Percentiles rank a stretch among this genome's conserved stretches.
Evolutionary conservation across 108 stramenopile genomes (phyloP).

Genomic region (Pseudonitzschia delicatissima): DNA sequence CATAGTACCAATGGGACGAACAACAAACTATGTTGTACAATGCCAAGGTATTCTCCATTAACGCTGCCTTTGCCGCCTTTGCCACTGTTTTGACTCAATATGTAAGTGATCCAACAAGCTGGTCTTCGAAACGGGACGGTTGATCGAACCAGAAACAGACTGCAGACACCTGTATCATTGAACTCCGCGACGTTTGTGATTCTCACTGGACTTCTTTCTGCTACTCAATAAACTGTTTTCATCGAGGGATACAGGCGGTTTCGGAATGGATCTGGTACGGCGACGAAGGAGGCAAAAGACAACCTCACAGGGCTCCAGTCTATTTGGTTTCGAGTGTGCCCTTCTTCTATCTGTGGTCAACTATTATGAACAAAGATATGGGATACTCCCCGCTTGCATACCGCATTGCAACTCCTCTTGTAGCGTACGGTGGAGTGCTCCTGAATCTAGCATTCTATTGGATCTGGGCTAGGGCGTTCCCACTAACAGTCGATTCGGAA

Average conservation of each 20-base stretch:
- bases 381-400: neutral
- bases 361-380: neutral
- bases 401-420: neutral
- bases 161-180: too few relatives aligned
- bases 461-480: neutral
- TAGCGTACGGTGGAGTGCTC: neutral
- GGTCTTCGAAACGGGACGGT: too few relatives aligned
- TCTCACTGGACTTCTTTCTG: too few relatives aligned
- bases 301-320: neutral
- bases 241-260: too few relatives aligned
- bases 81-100: neutral
- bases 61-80: neutral
- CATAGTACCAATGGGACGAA: too few relatives aligned
- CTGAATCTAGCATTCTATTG: neutral
- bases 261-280: neutral
- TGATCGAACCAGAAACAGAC: too few relatives aligned
- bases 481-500: too few relatives aligned
- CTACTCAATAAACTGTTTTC: too few relatives aligned
- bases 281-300: neutral
- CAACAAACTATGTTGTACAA: neutral
- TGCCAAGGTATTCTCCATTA: neutral
- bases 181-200: too few relatives aligned
- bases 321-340: neutral
- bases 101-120: too few relatives aligned
- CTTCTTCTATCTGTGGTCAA: neutral